These are phyloP conservation scores for Filobasidium wieringae DNA, from an alignment of 768 basidiomycete species.

Conservation along the genomic window DNA sequence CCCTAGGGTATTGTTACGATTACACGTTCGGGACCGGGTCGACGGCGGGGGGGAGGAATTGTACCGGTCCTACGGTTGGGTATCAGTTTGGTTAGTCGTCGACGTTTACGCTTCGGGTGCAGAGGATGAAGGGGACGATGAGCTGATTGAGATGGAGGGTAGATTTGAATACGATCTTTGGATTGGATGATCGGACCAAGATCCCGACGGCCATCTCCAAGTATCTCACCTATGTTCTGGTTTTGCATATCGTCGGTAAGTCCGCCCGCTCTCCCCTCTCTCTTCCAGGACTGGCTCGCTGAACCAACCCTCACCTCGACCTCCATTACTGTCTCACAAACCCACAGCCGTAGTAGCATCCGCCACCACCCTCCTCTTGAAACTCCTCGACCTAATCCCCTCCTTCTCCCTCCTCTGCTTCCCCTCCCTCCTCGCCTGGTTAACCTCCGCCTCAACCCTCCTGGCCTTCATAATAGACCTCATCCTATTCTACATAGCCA, in stretches of 20 bases:
- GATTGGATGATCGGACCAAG: slow-evolving; percentile 48
- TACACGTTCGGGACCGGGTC: slow-evolving; percentile 41
- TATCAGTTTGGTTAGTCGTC: slow-evolving; percentile 65
- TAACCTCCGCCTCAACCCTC: slow-evolving; percentile 66
- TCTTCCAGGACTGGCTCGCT: not conserved
- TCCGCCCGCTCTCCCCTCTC: not conserved
- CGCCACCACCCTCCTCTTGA: slow-evolving; percentile 57
- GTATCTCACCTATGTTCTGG: slow-evolving; percentile 88
- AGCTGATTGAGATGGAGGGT: not conserved
- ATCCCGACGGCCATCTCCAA: slow-evolving; percentile 77
- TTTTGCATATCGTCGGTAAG: slow-evolving; percentile 69
- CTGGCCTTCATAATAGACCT: slow-evolving; percentile 88
- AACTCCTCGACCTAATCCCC: slow-evolving; percentile 74
- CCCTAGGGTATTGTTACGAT: slow-evolving; percentile 73
- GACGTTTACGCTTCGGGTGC: not conserved
- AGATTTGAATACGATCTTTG: slow-evolving; percentile 71
- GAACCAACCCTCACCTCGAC: not conserved
- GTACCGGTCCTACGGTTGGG: slow-evolving; percentile 69
- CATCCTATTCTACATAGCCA: slow-evolving; percentile 78
- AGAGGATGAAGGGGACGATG: not conserved
- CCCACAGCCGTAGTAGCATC: slow-evolving; percentile 52
- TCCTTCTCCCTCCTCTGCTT: slow-evolving; percentile 50
- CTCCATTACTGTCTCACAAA: not conserved
- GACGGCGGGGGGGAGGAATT: slow-evolving; percentile 42
- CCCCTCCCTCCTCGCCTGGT: slow-evolving; percentile 42